Evolutionary conservation across 345 rosid genomes (phyloP).

Genomic region (Eucalyptus marginata): DNA sequence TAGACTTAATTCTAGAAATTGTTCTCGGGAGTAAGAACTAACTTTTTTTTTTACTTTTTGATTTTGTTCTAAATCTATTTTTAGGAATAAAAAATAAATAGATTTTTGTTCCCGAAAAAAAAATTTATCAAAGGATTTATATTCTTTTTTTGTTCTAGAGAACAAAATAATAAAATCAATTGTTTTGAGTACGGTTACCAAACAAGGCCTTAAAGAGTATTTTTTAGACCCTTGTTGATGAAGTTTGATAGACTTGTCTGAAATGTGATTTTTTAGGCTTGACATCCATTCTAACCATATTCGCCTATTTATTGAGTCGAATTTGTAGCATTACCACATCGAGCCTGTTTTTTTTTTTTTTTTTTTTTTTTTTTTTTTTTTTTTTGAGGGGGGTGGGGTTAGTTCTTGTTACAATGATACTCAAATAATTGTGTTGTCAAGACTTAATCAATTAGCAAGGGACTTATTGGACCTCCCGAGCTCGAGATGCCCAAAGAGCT

Average conservation of each 20-base stretch:
- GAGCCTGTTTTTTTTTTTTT: neutral
- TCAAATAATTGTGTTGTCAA: neutral
- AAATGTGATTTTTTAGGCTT: neutral
- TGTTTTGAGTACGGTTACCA: no score
- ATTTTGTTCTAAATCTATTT: fast-evolving
- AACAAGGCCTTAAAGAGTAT: neutral
- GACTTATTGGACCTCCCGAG: neutral
- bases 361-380: fast-evolving
- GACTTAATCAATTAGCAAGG: neutral
- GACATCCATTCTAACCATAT: neutral
- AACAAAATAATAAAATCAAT: no score
- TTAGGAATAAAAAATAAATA: no score
- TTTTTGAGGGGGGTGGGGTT: neutral
- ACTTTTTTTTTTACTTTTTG: no score
- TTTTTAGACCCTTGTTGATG: neutral
- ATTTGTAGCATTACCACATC: neutral
- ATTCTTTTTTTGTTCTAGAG: no score
- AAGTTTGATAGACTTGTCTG: neutral
- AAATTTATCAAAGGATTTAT: no score
- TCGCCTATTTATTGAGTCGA: neutral
- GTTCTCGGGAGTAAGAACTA: fast-evolving
- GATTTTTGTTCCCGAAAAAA: no score
- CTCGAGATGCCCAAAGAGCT: neutral
- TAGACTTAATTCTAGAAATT: no score
- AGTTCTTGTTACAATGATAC: neutral